phyloP scores from a whole-genome alignment of 2,329 filamentous ascomycete species.

The Penicillium occitanis region DNA sequence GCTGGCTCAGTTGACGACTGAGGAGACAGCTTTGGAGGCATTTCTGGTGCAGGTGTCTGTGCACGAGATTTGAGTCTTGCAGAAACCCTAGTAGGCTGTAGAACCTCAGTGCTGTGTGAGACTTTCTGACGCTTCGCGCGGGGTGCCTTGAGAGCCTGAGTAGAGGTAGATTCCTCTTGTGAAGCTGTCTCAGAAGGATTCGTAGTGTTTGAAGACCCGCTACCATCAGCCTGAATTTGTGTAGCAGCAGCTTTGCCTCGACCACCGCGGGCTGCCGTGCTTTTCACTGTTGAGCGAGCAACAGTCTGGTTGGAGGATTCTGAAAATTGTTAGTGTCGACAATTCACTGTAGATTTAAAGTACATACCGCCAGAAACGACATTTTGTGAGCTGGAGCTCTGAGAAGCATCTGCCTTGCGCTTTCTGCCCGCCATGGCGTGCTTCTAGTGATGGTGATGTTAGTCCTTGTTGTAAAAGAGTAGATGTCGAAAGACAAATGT shows the following conservation, averaged over 20 bases:
- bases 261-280: not conserved
- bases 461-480: not conserved
- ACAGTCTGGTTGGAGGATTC: not conserved
- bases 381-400: conserved; percentile 16
- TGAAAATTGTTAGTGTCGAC: not conserved
- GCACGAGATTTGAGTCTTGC: conserved; percentile 32
- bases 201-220: not conserved
- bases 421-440: conserved; percentile 40
- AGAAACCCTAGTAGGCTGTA: conserved; percentile 37
- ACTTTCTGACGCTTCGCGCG: conserved; percentile 34
- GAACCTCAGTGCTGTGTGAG: conserved; percentile 33
- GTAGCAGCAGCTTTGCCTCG: conserved; percentile 10
- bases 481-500: not conserved
- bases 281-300: not conserved
- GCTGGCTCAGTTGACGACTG: conserved; percentile 3
- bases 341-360: not conserved
- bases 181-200: not conserved
- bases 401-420: conserved; percentile 33
- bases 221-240: conserved; percentile 18
- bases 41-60: conserved; percentile 21
- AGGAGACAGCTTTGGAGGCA: conserved; percentile 16
- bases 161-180: conserved; percentile 1
- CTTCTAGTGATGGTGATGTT: conserved; percentile 22
- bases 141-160: conserved; percentile 32
- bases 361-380: conserved; percentile 3